A percentile compares a stretch with the other conserved stretches of the same genome.
Conservation (phyloP, 148 eudicot genomes). For the Chenopodium quinoa region DNA sequence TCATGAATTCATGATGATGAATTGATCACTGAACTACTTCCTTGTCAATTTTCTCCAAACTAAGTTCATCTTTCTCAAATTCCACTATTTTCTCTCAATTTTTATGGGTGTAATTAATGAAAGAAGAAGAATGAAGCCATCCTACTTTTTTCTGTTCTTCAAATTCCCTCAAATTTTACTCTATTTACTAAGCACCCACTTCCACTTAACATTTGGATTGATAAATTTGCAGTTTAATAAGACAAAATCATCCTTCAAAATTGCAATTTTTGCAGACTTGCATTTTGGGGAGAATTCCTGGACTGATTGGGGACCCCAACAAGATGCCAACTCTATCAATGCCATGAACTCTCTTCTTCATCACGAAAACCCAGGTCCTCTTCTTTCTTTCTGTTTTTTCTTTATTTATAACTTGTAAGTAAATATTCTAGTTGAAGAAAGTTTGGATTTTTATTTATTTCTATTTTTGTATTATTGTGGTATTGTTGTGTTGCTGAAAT, state of each 20-base stretch:
- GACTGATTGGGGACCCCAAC: slow-evolving; percentile 23
- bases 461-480: too few relatives aligned
- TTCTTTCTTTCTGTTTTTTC: too few relatives aligned
- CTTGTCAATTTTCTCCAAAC: too few relatives aligned
- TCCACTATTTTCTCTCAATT: too few relatives aligned
- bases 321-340: slow-evolving; percentile 20
- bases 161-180: not conserved
- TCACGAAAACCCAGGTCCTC: slow-evolving; percentile 21
- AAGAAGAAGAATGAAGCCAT: not conserved
- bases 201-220: not conserved
- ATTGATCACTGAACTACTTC: too few relatives aligned
- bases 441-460: not conserved
- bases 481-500: too few relatives aligned
- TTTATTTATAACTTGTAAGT: too few relatives aligned
- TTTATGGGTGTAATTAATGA: not conserved
- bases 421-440: too few relatives aligned
- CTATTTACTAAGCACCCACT: not conserved
- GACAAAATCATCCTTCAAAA: slow-evolving; percentile 11
- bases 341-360: slow-evolving; percentile 22
- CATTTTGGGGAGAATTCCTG: slow-evolving; percentile 27
- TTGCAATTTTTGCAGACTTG: slow-evolving; percentile 26
- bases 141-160: not conserved
- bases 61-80: too few relatives aligned
- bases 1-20: too few relatives aligned
- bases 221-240: not conserved